Evolutionary conservation across 768 basidiomycete genomes (phyloP).

Genomic region (Macrolepiota fuliginosa): DNA sequence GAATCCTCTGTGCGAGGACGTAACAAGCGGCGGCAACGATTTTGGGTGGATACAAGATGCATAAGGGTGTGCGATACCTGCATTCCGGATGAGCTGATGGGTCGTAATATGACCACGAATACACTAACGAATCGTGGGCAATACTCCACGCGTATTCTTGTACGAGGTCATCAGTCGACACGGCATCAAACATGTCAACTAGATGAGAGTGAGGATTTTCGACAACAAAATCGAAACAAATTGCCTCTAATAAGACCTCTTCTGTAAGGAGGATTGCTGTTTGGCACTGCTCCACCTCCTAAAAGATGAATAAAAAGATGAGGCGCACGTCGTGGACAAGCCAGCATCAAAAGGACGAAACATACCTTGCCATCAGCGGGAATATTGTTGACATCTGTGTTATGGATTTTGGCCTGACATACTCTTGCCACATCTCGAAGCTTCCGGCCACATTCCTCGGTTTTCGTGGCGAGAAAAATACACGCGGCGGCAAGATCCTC

Average conservation of each 20-base stretch:
- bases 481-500: constrained; percentile 86
- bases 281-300: constrained; percentile 79
- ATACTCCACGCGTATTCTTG: constrained; percentile 85
- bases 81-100: constrained; percentile 13
- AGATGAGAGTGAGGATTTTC: constrained; percentile 75
- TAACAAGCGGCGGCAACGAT: constrained; percentile 78
- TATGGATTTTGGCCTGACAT: constrained; percentile 64
- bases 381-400: constrained; percentile 52
- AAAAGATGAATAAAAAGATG: constrained; percentile 13
- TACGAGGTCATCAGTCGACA: constrained; percentile 43
- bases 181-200: constrained; percentile 65
- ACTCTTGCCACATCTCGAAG: constrained; percentile 82
- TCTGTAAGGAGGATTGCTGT: constrained; percentile 69
- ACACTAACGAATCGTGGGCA: constrained; percentile 79
- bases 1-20: constrained; percentile 69
- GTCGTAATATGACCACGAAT: constrained; percentile 2
- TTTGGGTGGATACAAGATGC: constrained; percentile 64
- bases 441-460: constrained; percentile 86
- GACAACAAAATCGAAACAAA: constrained; percentile 85
- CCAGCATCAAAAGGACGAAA: neutral
- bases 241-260: constrained; percentile 74
- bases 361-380: constrained; percentile 65
- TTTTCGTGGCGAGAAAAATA: constrained; percentile 89
- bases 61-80: constrained; percentile 80
- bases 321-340: neutral